These are phyloP conservation scores for Talaromyces funiculosus DNA, from an alignment of 2,329 filamentous ascomycete genomes.

Conservation along the genomic window DNA sequence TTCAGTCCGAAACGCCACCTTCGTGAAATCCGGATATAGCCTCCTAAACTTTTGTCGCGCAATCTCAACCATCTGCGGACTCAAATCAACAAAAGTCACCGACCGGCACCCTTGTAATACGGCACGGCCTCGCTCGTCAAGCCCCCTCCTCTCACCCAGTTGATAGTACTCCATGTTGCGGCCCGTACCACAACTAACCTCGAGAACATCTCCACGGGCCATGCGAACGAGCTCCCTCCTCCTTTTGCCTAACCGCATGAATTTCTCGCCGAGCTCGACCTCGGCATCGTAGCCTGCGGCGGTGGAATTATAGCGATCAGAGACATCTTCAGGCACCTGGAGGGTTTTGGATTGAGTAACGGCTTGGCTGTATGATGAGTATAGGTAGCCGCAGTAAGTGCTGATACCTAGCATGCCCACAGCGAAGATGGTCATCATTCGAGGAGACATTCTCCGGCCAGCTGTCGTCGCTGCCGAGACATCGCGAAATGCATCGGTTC, in stretches of 20 bases:
- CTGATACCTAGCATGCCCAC: slow-evolving; percentile 37
- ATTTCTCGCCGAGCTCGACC: slow-evolving; percentile 40
- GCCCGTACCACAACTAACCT: slow-evolving; percentile 48
- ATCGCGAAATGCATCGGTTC: slow-evolving; percentile 1
- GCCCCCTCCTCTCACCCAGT: slow-evolving; percentile 30
- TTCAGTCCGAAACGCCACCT: slow-evolving; percentile 30
- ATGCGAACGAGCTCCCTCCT: slow-evolving; percentile 38
- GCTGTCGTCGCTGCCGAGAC: neutral
- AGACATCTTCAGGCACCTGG: slow-evolving; percentile 37
- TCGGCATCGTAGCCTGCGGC: slow-evolving; percentile 42
- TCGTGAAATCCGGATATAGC: slow-evolving; percentile 28
- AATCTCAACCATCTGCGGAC: slow-evolving; percentile 44
- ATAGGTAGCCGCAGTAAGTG: slow-evolving; percentile 41
- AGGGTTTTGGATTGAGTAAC: slow-evolving; percentile 28
- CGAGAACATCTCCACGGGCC: slow-evolving; percentile 44
- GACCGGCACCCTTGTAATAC: slow-evolving; percentile 33
- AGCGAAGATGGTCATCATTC: slow-evolving; percentile 33
- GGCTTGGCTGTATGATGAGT: slow-evolving; percentile 37
- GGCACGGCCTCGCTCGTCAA: slow-evolving; percentile 27
- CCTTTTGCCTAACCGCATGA: slow-evolving; percentile 37
- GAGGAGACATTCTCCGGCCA: slow-evolving; percentile 23
- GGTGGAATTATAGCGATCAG: slow-evolving; percentile 42
- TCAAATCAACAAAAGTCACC: slow-evolving; percentile 45
- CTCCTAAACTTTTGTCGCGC: slow-evolving; percentile 40
- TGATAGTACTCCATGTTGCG: slow-evolving; percentile 45